A percentile compares a stretch with the other conserved stretches of the same genome.
Conservation (phyloP, 2,329 filamentous ascomycete species). For the Stachybotrys elegans region DNA sequence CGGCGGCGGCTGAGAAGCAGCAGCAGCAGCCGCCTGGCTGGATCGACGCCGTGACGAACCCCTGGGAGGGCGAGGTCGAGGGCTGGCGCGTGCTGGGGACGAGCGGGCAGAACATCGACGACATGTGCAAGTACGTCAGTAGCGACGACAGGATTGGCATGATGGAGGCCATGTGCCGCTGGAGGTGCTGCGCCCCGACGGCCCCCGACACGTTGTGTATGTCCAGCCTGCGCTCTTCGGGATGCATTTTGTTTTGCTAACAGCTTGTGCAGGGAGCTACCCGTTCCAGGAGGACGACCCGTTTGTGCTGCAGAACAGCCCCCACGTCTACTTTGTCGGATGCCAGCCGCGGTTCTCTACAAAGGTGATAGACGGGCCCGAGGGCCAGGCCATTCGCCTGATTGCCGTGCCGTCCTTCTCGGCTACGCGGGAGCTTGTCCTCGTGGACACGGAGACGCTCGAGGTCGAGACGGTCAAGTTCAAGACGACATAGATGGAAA, state of each 20-base stretch:
- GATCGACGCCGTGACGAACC: slow-evolving; percentile 89
- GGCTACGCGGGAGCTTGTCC: slow-evolving; percentile 70
- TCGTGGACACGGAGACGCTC: slow-evolving; percentile 82
- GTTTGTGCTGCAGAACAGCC: slow-evolving; percentile 79
- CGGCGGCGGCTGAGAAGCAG: slow-evolving; percentile 33
- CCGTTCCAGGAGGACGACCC: slow-evolving; percentile 93
- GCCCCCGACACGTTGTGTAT: slow-evolving; percentile 92
- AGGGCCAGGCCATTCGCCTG: slow-evolving; percentile 68
- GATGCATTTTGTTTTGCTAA: slow-evolving; percentile 9
- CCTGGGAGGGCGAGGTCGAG: slow-evolving; percentile 85
- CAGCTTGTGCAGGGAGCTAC: slow-evolving; percentile 67
- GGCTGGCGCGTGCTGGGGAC: slow-evolving; percentile 85
- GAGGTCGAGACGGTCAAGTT: slow-evolving; percentile 69
- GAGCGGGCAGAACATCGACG: slow-evolving; percentile 88
- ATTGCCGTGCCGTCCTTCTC: slow-evolving; percentile 81
- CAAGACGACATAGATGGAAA: slow-evolving; percentile 17
- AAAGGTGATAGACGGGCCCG: slow-evolving; percentile 58
- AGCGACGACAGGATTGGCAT: slow-evolving; percentile 73
- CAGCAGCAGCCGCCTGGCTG: too few relatives aligned
- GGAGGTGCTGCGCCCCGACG: slow-evolving; percentile 87
- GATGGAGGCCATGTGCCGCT: slow-evolving; percentile 92
- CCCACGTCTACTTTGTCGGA: slow-evolving; percentile 87
- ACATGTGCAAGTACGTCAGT: slow-evolving; percentile 86
- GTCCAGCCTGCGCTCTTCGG: slow-evolving; percentile 24
- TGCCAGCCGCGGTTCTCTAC: slow-evolving; percentile 78